These are phyloP conservation scores for Pogostemon cablin DNA, from an alignment of 257 asterid genomes.

Conservation along the genomic window DNA sequence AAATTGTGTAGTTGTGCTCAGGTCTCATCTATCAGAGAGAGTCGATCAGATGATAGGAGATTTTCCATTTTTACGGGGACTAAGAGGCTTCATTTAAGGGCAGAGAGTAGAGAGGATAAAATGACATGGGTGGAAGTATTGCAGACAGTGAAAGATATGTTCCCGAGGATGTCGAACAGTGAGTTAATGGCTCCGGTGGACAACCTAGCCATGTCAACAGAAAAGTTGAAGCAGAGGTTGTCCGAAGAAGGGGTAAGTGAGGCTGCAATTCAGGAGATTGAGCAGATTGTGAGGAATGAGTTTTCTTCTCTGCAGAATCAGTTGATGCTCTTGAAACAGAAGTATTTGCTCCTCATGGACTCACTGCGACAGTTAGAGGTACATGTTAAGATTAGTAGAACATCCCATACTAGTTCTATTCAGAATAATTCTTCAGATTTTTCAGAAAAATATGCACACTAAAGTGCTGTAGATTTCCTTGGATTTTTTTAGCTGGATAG, in stretches of 20 bases:
- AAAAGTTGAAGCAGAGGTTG: conserved; percentile 73
- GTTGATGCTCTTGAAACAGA: conserved; percentile 75
- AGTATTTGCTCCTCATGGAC: conserved; percentile 80
- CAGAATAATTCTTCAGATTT: conserved; percentile 45
- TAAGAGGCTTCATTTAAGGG: conserved; percentile 86
- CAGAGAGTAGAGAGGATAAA: conserved; percentile 83
- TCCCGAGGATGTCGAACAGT: conserved; percentile 93
- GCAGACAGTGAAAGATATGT: conserved; percentile 89
- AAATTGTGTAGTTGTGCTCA: conserved; percentile 40
- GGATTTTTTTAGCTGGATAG: conserved; percentile 30
- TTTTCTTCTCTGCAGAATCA: conserved; percentile 79
- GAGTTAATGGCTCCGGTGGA: conserved; percentile 92
- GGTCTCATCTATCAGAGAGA: conserved; percentile 92
- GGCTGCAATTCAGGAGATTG: conserved; percentile 73
- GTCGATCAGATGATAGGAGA: conserved; percentile 88
- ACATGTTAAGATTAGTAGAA: conserved; percentile 52
- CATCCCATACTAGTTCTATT: conserved; percentile 42
- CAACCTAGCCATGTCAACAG: conserved; percentile 66
- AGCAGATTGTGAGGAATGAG: conserved; percentile 81
- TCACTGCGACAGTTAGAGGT: conserved; percentile 95
- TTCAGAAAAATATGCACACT: conserved; percentile 38
- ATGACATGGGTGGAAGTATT: conserved; percentile 86
- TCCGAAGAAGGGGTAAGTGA: conserved; percentile 73
- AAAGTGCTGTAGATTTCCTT: conserved; percentile 37
- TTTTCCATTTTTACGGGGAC: conserved; percentile 95